phyloP scores from a whole-genome alignment of 306 rosid genomes.

The Begonia peltatifolia region DNA sequence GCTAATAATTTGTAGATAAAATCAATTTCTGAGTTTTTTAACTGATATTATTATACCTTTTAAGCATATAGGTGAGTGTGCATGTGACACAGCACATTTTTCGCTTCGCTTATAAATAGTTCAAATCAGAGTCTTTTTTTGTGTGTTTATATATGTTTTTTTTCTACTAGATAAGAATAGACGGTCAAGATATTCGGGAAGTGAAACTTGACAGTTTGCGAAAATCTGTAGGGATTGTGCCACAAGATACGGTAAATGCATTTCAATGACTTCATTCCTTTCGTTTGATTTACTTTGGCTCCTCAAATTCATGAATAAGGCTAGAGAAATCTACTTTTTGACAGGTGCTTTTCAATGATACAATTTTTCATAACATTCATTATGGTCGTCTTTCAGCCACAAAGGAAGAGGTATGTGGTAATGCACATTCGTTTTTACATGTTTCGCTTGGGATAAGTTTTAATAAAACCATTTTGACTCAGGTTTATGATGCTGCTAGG shows the following conservation, averaged over 20 bases:
- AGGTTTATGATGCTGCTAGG: slow-evolving; percentile 92
- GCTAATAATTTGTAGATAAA: no score
- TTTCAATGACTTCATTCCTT: slow-evolving; percentile 4
- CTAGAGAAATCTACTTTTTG: slow-evolving; percentile 12
- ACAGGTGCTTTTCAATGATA: slow-evolving; percentile 93
- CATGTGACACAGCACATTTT: no score
- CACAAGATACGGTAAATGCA: slow-evolving; percentile 81
- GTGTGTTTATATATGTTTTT: background rate
- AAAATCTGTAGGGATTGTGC: slow-evolving; percentile 81
- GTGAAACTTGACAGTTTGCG: slow-evolving; percentile 79
- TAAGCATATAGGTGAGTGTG: no score
- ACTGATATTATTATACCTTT: no score
- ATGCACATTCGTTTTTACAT: slow-evolving; percentile 4
- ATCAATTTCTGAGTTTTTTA: no score
- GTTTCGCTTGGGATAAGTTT: no score
- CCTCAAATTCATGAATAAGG: slow-evolving; percentile 2
- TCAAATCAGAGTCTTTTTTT: background rate
- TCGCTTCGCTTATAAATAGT: background rate
- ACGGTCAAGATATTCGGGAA: slow-evolving; percentile 69
- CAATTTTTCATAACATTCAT: slow-evolving; percentile 84
- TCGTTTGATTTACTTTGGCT: slow-evolving; percentile 7
- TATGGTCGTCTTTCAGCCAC: slow-evolving; percentile 82
- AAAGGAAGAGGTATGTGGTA: slow-evolving; percentile 62
- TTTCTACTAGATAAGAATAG: slow-evolving; percentile 57
- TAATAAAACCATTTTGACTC: slow-evolving; percentile 4